These are phyloP conservation scores for Dioscorea cayenensis DNA, from an alignment of 116 monocot species.

Conservation along the genomic window DNA sequence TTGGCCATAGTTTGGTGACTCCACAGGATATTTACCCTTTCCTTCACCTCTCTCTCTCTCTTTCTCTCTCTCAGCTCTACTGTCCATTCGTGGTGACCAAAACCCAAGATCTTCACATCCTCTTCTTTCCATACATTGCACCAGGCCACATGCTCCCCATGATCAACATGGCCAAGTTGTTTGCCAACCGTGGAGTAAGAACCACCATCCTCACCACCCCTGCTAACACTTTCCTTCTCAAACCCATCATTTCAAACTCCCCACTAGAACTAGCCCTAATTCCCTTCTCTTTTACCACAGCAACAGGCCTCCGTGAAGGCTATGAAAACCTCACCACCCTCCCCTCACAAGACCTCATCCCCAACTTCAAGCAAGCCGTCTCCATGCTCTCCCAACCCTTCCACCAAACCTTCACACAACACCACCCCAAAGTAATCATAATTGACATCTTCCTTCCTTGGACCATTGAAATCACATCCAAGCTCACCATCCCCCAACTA, in stretches of 20 bases:
- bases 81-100: background rate
- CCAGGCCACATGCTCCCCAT: too few relatives aligned
- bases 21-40: too few relatives aligned
- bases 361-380: conserved; percentile 7
- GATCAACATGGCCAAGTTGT: conserved; percentile 38
- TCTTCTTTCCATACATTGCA: conserved; percentile 5
- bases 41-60: too few relatives aligned
- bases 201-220: conserved; percentile 42
- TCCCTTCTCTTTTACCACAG: conserved; percentile 36
- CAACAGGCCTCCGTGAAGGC: conserved; percentile 17
- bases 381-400: conserved; percentile 27
- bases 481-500: conserved; percentile 19
- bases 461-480: conserved; percentile 16
- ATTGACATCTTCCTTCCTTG: conserved; percentile 39
- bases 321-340: conserved; percentile 9
- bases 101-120: background rate
- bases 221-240: conserved; percentile 3
- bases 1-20: too few relatives aligned
- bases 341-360: background rate
- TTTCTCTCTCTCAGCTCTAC: too few relatives aligned
- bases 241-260: conserved; percentile 7
- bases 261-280: conserved; percentile 5
- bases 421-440: conserved; percentile 36
- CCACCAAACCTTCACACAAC: conserved; percentile 14
- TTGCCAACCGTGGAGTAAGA: conserved; percentile 23